Percentiles rank a stretch among this genome's conserved stretches.
These are phyloP conservation scores for Penstemon davidsonii DNA, from an alignment of 257 asterid genomes.

Conservation along the genomic window DNA sequence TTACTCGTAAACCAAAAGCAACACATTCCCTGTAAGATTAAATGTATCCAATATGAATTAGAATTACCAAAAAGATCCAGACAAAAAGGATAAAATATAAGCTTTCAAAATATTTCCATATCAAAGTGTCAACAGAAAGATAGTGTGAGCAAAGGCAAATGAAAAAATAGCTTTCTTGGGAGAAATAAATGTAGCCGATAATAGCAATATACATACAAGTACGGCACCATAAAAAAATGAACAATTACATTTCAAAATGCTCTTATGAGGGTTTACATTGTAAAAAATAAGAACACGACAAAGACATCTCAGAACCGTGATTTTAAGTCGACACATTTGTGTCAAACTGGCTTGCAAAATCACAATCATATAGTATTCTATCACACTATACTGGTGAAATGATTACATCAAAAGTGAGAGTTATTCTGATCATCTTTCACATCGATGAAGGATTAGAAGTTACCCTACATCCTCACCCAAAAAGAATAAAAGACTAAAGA, in stretches of 20 bases:
- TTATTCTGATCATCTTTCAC: not conserved
- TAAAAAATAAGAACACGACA: not conserved
- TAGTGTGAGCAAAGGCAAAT: not conserved
- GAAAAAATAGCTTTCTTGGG: not conserved
- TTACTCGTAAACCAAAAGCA: conserved; percentile 19
- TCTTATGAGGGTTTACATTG: not conserved
- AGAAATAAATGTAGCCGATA: not conserved
- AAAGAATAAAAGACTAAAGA: conserved; percentile 3
- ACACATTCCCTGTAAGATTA: conserved; percentile 32
- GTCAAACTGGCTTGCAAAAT: conserved; percentile 2
- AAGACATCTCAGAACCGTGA: not conserved
- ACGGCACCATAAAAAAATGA: not conserved
- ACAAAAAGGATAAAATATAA: not conserved
- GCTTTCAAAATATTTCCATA: not conserved
- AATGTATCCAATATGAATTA: conserved; percentile 4
- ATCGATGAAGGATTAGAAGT: not conserved
- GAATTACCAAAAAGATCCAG: conserved; percentile 1
- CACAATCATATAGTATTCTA: conserved; percentile 1
- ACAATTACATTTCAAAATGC: not conserved
- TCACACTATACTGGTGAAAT: conserved; percentile 1
- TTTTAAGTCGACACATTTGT: not conserved
- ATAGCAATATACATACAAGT: conserved; percentile 3
- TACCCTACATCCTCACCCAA: not conserved
- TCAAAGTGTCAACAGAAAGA: not conserved
- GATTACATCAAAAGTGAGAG: not conserved